These are phyloP conservation scores for Hanseniaspora occidentalis DNA, from an alignment of 805 yeast genomes.

Conservation along the genomic window DNA sequence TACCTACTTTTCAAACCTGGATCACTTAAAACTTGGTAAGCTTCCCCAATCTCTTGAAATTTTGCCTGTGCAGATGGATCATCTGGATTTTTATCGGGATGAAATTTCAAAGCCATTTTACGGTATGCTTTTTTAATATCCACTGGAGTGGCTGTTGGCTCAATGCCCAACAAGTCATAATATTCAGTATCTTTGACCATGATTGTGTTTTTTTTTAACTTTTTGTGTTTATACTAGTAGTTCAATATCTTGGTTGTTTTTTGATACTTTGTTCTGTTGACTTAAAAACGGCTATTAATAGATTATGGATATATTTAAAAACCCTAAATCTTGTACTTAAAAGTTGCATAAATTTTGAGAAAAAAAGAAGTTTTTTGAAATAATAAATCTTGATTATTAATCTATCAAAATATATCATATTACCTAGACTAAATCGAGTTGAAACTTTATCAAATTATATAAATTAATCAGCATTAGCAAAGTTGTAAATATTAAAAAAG, in stretches of 20 bases:
- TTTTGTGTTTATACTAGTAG: neutral
- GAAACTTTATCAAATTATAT: too few relatives aligned
- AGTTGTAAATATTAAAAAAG: too few relatives aligned
- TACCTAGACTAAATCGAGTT: too few relatives aligned
- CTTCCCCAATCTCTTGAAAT: conserved; percentile 63
- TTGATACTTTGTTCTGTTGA: neutral
- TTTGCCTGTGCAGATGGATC: conserved; percentile 81
- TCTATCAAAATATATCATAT: too few relatives aligned
- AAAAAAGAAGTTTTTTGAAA: too few relatives aligned
- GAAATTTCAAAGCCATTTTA: conserved; percentile 76
- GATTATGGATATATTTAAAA: neutral
- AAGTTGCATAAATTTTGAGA: too few relatives aligned
- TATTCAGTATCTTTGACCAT: conserved; percentile 84
- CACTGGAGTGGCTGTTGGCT: conserved; percentile 54
- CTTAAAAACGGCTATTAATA: neutral
- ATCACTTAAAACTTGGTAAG: conserved; percentile 74
- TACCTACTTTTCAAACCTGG: conserved; percentile 54
- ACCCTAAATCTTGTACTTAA: too few relatives aligned
- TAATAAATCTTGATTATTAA: too few relatives aligned
- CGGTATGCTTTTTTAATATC: conserved; percentile 93
- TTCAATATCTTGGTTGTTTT: conserved; percentile 13
- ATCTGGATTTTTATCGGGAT: conserved; percentile 95
- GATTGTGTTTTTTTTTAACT: neutral
- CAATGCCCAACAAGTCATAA: conserved; percentile 68
- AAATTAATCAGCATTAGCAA: too few relatives aligned